Percentiles rank a stretch among this genome's conserved stretches.
These are phyloP conservation scores for Termitomyces sp. DNA, from an alignment of 768 basidiomycete species.

Conservation along the genomic window DNA sequence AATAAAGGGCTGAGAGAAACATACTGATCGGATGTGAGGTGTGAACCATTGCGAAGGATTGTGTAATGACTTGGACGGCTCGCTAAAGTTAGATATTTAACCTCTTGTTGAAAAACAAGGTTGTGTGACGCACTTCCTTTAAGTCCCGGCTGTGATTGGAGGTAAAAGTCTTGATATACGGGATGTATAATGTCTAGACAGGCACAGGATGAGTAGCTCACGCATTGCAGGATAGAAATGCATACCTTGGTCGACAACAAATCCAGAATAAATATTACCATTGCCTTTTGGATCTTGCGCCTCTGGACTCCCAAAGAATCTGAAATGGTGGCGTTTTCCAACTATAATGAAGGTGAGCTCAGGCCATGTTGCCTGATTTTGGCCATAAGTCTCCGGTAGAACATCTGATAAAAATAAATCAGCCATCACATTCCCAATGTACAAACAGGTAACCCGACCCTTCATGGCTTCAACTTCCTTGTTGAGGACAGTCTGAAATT, in stretches of 20 bases:
- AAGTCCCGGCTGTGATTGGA: slow-evolving; percentile 53
- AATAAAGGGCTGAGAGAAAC: slow-evolving; percentile 13
- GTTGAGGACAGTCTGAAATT: slow-evolving; percentile 21
- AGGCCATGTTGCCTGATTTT: slow-evolving; percentile 31
- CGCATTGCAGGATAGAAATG: background rate
- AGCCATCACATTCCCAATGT: background rate
- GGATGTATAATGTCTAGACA: slow-evolving; percentile 50
- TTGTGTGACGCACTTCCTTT: slow-evolving; percentile 37
- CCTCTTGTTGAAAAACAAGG: background rate
- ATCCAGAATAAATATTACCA: slow-evolving; percentile 47
- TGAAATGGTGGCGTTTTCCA: slow-evolving; percentile 48
- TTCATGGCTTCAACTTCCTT: slow-evolving; percentile 18
- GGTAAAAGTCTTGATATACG: slow-evolving; percentile 57
- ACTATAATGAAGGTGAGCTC: slow-evolving; percentile 57
- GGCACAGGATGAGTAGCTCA: slow-evolving; percentile 17
- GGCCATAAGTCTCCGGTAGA: slow-evolving; percentile 34
- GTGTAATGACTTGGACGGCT: slow-evolving; percentile 58
- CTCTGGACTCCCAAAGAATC: slow-evolving; percentile 48
- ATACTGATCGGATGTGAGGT: slow-evolving; percentile 28
- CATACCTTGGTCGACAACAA: slow-evolving; percentile 49
- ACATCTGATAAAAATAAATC: background rate
- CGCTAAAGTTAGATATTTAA: slow-evolving; percentile 27
- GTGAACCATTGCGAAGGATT: slow-evolving; percentile 31
- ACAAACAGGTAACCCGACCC: slow-evolving; percentile 4
- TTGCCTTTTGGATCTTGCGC: slow-evolving; percentile 54